phyloP scores from a whole-genome alignment of 1,139 yeast species.

The Blastobotrys illinoisensis region DNA sequence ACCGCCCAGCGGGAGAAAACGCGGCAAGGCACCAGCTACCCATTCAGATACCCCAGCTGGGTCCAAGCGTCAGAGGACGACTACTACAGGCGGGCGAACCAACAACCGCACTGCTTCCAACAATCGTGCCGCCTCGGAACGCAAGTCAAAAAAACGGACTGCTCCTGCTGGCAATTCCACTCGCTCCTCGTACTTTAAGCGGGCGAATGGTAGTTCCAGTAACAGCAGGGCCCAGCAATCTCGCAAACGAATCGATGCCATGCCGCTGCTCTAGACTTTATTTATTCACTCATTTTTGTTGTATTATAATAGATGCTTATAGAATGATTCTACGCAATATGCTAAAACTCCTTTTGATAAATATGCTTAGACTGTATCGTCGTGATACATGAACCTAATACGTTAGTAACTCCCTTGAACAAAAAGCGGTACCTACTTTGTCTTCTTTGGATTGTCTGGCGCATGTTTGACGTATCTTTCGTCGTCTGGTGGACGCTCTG shows the following conservation, averaged over 20 bases:
- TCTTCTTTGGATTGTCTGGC: constrained; percentile 50
- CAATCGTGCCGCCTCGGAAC: neutral
- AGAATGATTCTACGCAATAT: neutral
- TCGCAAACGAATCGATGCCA: neutral
- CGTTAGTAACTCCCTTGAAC: constrained; percentile 16
- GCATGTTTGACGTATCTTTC: constrained; percentile 44
- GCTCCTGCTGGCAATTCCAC: neutral
- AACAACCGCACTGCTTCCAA: too few relatives aligned
- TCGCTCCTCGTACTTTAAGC: neutral
- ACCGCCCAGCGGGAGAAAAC: neutral
- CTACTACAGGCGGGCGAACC: too few relatives aligned
- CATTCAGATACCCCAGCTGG: neutral
- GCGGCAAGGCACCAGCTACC: neutral
- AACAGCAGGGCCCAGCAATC: neutral
- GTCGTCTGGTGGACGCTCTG: constrained; percentile 50
- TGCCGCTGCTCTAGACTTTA: neutral
- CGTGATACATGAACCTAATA: constrained; percentile 35
- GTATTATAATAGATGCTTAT: neutral
- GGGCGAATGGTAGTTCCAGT: neutral
- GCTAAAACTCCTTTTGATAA: neutral
- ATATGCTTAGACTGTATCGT: constrained; percentile 41
- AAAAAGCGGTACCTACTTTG: constrained; percentile 33
- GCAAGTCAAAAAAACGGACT: neutral
- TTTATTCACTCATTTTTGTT: neutral
- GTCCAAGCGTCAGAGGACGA: neutral